phyloP scores from a whole-genome alignment of 2,329 filamentous ascomycete species.

The Colletotrichum viniferum region DNA sequence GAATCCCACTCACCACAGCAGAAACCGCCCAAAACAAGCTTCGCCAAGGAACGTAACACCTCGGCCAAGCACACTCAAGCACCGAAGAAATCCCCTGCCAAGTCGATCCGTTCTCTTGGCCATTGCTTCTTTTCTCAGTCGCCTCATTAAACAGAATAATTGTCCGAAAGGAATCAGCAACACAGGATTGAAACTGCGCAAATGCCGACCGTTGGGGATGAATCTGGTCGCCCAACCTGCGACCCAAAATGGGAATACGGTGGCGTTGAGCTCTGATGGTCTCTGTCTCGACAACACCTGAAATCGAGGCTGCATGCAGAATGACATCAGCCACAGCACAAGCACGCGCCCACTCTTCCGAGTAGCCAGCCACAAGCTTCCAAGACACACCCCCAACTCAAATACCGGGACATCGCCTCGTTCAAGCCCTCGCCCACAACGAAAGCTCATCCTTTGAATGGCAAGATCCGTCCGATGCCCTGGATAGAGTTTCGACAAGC shows the following conservation, averaged over 20 bases:
- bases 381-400: background rate
- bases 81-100: background rate
- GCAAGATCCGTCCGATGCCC: background rate
- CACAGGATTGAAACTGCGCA: background rate
- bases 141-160: background rate
- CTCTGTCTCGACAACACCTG: background rate
- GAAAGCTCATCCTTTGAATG: background rate
- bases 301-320: background rate
- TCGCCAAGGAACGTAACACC: slow-evolving; percentile 11
- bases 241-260: background rate
- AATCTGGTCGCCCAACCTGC: background rate
- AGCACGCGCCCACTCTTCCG: background rate
- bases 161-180: background rate
- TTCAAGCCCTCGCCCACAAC: background rate
- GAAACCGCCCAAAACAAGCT: slow-evolving; percentile 12
- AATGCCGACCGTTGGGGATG: background rate
- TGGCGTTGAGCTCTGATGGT: background rate
- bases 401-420: background rate
- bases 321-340: slow-evolving; percentile 1
- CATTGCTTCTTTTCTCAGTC: background rate
- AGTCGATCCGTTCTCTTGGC: slow-evolving; percentile 7
- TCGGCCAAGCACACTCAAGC: background rate
- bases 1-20: background rate
- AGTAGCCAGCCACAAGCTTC: background rate
- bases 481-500: background rate